phyloP scores from a whole-genome alignment of 768 basidiomycete genomes.

The Leucosporidium creatinivorum region DNA sequence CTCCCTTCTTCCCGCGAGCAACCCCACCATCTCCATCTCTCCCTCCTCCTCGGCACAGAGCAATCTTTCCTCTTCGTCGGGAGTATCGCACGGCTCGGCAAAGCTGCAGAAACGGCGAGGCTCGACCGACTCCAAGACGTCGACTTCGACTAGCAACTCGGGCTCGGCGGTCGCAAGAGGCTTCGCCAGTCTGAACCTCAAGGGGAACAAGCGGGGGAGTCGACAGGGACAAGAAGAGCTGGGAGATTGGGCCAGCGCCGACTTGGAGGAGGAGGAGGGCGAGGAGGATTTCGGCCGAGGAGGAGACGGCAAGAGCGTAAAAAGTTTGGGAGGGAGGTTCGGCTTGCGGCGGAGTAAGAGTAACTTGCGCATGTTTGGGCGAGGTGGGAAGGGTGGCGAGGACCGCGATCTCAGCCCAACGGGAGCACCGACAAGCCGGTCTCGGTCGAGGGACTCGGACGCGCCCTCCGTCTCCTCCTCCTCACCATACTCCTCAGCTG shows the following conservation, averaged over 20 bases:
- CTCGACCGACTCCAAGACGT: constrained; percentile 2
- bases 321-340: neutral
- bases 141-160: neutral
- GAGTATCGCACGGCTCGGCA: neutral
- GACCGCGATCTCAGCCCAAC: neutral
- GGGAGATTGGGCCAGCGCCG: constrained; percentile 18
- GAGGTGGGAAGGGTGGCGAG: neutral
- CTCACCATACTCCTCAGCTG: neutral
- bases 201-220: neutral
- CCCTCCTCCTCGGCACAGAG: constrained; percentile 9
- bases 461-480: neutral
- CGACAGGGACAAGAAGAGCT: neutral
- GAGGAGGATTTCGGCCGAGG: constrained; percentile 4
- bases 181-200: constrained; percentile 9
- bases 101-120: neutral
- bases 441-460: too few relatives aligned
- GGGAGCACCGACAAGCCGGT: neutral
- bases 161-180: neutral
- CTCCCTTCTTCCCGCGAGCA: neutral
- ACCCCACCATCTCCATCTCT: constrained; percentile 15
- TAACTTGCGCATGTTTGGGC: neutral
- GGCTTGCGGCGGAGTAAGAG: neutral
- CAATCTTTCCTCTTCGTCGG: neutral
- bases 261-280: constrained; percentile 9
- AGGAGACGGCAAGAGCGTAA: too few relatives aligned